Evolutionary conservation across 768 basidiomycete species (phyloP).

Genomic region (Termitomyces bulborhizus): DNA sequence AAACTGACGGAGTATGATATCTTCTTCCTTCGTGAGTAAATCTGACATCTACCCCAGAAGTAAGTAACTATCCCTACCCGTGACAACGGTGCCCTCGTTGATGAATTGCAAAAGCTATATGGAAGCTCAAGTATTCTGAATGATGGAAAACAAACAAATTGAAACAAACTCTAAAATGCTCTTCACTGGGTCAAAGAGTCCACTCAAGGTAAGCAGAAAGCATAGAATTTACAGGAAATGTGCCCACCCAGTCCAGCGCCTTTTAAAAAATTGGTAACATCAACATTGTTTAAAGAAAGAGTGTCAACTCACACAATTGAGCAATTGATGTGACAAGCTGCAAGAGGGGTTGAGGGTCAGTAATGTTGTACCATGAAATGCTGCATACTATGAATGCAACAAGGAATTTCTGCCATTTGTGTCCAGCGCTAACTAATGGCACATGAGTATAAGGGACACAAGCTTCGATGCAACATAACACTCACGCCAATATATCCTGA

Average conservation of each 20-base stretch:
- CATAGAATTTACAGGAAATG: neutral
- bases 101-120: neutral
- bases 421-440: neutral
- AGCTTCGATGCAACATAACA: too few relatives aligned
- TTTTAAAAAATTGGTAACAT: neutral
- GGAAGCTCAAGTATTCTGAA: neutral
- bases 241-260: neutral
- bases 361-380: neutral
- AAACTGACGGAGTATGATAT: too few relatives aligned
- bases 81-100: too few relatives aligned
- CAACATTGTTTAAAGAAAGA: neutral
- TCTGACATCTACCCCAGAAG: too few relatives aligned
- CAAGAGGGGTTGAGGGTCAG: neutral
- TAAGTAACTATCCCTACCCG: too few relatives aligned
- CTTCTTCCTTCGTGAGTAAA: too few relatives aligned
- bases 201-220: neutral
- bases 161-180: neutral
- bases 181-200: neutral
- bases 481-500: neutral
- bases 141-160: neutral
- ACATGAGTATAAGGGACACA: neutral
- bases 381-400: neutral
- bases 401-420: neutral
- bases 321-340: neutral
- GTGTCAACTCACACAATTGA: neutral